Percentiles rank a stretch among this genome's conserved stretches.
phyloP scores from a whole-genome alignment of 2,329 filamentous ascomycete species.

The Alternaria dauci region DNA sequence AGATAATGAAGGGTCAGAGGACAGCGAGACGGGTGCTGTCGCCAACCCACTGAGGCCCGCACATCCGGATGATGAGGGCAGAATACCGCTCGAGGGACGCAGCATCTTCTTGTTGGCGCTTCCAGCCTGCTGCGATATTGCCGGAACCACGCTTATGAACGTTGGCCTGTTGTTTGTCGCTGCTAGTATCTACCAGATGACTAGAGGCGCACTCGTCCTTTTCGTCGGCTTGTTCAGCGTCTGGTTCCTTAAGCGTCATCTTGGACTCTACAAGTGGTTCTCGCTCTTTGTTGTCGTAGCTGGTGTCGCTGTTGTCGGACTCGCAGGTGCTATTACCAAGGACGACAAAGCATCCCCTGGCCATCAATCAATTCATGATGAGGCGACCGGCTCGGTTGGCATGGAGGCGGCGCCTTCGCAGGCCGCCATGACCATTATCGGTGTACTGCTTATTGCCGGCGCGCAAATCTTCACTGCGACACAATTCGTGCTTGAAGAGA shows the following conservation, averaged over 20 bases:
- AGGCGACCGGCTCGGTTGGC: constrained; percentile 38
- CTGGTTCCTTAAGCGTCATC: constrained; percentile 79
- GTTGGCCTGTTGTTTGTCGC: constrained; percentile 92
- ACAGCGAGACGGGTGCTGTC: constrained; percentile 55
- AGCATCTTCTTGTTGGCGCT: constrained; percentile 79
- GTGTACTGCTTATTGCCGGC: constrained; percentile 87
- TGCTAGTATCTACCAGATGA: constrained; percentile 99
- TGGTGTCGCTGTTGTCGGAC: constrained; percentile 87
- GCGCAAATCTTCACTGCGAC: constrained; percentile 97
- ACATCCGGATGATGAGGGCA: constrained; percentile 63
- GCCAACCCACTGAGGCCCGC: constrained; percentile 61
- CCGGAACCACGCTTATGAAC: constrained; percentile 97
- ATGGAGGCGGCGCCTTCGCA: constrained; percentile 57
- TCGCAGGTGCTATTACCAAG: constrained; percentile 83
- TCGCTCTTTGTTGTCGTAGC: constrained; percentile 85
- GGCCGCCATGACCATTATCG: constrained; percentile 76
- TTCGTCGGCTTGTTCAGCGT: constrained; percentile 98
- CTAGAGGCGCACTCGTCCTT: constrained; percentile 88
- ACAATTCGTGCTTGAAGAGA: constrained; percentile 96
- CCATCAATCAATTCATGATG: constrained; percentile 32
- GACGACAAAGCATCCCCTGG: constrained; percentile 64
- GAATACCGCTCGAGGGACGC: constrained; percentile 71
- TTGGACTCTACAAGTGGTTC: constrained; percentile 91
- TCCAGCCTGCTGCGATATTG: constrained; percentile 91
- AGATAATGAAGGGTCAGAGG: constrained; percentile 53